Base-by-base conservation (phyloP, 768 basidiomycete species). In the Pisolithus tinctorius region DNA sequence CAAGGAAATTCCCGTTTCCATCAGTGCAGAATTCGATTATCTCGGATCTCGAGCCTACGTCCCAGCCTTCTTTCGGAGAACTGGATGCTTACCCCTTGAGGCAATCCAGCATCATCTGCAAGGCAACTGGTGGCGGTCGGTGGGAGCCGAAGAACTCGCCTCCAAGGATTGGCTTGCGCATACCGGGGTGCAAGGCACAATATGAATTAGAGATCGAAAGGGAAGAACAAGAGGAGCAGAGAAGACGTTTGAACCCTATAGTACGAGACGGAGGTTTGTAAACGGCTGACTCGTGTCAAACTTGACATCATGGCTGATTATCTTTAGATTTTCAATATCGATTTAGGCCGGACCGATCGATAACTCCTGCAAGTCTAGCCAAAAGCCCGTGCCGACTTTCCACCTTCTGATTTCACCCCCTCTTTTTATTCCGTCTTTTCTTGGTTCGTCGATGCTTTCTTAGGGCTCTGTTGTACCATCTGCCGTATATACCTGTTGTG, bases 121-220 rank as follows among this genome's bases (percentile, higher is more conserved):
- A 90, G 59, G 84, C 83, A 1, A 79, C 80, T 17, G 88, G 88
- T 43, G 86, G 86, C 13, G 88, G 88, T 14, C 80, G 88, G 31
- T 90, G 88, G 88, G 78, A 80, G 56, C 88, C 88, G 31, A 84
- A 82, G 59, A 76, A 74, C 29, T 66, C 68, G 9, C 69, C 74
- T 1, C 69, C 69, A 0, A 60, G 55, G 49, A 59, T 64, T 2
- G 62, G 83, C 11, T 66, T 80, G n/a, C 78, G 81, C 34, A 64
- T 82, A 39, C 83, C 82, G 1, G 86, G 86, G 8, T 75, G 75
- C 59, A 86, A 86, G 60, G 79, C 85, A 0, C 75, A 72, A 4
- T 88, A 75, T 52, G 85, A 88, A 62, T 65, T 86, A 20, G 79
- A 84, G 58, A 78, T 87, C 70, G 87, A 88, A 63, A 74, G 73